Percentiles rank a stretch among this genome's conserved stretches.
phyloP scores from a whole-genome alignment of 805 yeast species.

The Candida morakotiae region DNA sequence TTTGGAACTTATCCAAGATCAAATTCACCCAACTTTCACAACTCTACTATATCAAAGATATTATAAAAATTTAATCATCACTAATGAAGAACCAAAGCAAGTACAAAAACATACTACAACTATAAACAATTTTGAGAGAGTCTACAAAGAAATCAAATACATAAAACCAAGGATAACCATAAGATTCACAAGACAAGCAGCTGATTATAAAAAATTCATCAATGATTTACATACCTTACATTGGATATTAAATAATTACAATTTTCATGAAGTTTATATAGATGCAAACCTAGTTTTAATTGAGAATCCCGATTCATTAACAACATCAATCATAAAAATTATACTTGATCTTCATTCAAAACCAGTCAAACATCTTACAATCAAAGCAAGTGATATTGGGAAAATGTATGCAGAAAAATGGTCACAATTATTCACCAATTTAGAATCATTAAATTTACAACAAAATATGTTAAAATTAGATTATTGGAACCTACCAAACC shows the following conservation, averaged over 20 bases:
- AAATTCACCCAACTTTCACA: background rate
- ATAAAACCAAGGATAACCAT: conserved; percentile 1
- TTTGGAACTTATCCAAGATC: conserved; percentile 2
- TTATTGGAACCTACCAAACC: conserved; percentile 18
- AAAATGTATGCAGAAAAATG: conserved; percentile 25
- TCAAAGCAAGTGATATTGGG: conserved; percentile 33
- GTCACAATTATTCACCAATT: conserved; percentile 23
- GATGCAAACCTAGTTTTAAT: conserved; percentile 24
- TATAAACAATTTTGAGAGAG: conserved; percentile 4
- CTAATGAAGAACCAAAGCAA: conserved; percentile 7
- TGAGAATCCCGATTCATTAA: conserved; percentile 29
- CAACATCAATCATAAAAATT: conserved; percentile 23
- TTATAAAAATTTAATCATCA: background rate
- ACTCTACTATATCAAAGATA: conserved; percentile 8
- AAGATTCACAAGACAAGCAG: conserved; percentile 6
- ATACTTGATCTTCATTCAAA: conserved; percentile 14
- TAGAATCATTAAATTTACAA: conserved; percentile 19
- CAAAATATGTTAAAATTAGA: conserved; percentile 20
- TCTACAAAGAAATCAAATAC: background rate
- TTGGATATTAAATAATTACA: background rate
- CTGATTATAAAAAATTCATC: conserved; percentile 10
- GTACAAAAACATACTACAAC: background rate
- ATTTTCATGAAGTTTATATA: conserved; percentile 15
- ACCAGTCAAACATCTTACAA: conserved; percentile 13
- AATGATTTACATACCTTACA: conserved; percentile 6